A percentile compares a stretch with the other conserved stretches of the same genome.
Evolutionary conservation across 176 grass and related monocot species (phyloP).

Genomic region (sorghum (Sorghum bicolor)): DNA sequence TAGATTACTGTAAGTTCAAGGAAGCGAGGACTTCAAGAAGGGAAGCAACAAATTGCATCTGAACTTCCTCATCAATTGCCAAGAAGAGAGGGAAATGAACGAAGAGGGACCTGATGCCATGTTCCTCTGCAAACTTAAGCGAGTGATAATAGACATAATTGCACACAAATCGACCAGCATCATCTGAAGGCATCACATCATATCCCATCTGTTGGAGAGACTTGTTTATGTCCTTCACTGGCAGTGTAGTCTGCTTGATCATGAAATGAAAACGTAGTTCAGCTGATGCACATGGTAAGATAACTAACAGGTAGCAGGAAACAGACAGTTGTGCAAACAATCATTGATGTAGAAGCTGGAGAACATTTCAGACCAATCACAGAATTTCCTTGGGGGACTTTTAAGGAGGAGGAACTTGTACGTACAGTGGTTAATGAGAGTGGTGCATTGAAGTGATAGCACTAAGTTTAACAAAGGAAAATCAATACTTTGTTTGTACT

Average conservation of each 20-base stretch:
- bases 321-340: not conserved
- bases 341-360: not conserved
- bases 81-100: conserved; percentile 83
- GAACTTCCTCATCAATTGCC: conserved; percentile 64
- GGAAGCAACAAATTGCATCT: conserved; percentile 72
- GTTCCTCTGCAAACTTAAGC: conserved; percentile 66
- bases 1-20: conserved; percentile 13
- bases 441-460: not conserved
- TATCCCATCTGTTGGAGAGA: conserved; percentile 58
- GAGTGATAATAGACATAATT: conserved; percentile 90
- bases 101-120: conserved; percentile 63
- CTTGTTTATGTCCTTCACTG: conserved; percentile 50
- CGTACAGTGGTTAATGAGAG: not conserved
- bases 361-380: not conserved
- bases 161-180: conserved; percentile 82
- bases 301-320: not conserved
- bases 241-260: conserved; percentile 54
- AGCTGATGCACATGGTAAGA: not conserved
- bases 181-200: conserved; percentile 61
- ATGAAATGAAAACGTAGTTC: not conserved
- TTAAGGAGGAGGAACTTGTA: not conserved
- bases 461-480: not conserved
- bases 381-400: not conserved
- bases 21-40: conserved; percentile 61
- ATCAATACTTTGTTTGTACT: not conserved